These are phyloP conservation scores for Pezicula neosporulosa DNA, from an alignment of 2,329 filamentous ascomycete species.

Conservation along the genomic window DNA sequence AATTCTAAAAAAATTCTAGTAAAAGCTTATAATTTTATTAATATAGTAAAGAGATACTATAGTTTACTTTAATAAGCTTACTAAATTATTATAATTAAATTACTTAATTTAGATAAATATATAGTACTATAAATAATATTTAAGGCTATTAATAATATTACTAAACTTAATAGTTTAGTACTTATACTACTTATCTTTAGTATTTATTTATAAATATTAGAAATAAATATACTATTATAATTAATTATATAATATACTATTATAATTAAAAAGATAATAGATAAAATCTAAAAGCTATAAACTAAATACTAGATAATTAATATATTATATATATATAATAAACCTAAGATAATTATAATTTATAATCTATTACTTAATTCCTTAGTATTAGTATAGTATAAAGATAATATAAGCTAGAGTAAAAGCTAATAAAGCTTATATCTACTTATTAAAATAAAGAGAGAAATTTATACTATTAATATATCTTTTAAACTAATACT, in stretches of 20 bases:
- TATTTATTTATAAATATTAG: slow-evolving; percentile 1
- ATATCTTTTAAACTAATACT: neutral
- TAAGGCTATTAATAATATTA: slow-evolving; percentile 12
- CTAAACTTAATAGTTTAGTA: slow-evolving; percentile 7
- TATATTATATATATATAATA: slow-evolving; percentile 1
- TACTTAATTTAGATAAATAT: slow-evolving; percentile 1
- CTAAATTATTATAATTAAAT: slow-evolving; percentile 7
- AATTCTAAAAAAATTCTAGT: no score
- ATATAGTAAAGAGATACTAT: slow-evolving; percentile 4
- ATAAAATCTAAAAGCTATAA: slow-evolving; percentile 1
- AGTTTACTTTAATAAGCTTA: neutral
- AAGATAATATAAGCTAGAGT: no score
- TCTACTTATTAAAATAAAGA: neutral
- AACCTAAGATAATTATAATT: neutral
- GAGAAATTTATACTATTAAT: slow-evolving; percentile 2
- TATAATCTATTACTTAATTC: slow-evolving; percentile 4
- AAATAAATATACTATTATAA: neutral
- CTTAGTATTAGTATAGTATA: slow-evolving; percentile 3
- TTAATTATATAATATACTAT: neutral
- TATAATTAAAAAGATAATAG: slow-evolving; percentile 4
- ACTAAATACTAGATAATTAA: slow-evolving; percentile 2
- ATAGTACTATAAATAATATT: slow-evolving; percentile 8
- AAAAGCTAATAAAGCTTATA: neutral
- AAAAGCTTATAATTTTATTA: no score
- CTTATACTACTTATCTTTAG: slow-evolving; percentile 8